Conservation (phyloP, 1,139 yeast species). For the Magnusiomyces ingens region DNA sequence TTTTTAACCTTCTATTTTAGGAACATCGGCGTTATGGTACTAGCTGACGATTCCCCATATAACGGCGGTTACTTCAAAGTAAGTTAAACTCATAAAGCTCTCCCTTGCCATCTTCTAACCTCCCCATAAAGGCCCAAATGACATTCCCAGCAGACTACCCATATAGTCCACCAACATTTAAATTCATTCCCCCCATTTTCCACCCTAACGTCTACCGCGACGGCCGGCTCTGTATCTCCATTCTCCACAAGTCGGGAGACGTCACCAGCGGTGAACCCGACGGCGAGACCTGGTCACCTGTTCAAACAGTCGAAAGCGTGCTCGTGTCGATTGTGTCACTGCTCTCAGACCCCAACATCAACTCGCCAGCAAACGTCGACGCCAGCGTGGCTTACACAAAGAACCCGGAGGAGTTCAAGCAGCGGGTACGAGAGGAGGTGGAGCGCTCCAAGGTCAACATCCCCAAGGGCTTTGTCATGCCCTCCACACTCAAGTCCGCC, state of each 20-base stretch:
- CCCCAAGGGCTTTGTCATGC: constrained; percentile 81
- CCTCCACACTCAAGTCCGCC: constrained; percentile 53
- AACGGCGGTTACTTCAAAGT: constrained; percentile 89
- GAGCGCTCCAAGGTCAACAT: constrained; percentile 76
- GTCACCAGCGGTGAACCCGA: constrained; percentile 87
- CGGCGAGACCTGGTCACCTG: constrained; percentile 85
- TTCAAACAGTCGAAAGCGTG: constrained; percentile 89
- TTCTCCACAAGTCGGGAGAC: constrained; percentile 84
- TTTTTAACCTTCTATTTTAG: constrained; percentile 16
- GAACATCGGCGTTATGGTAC: constrained; percentile 91
- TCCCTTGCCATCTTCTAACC: not conserved
- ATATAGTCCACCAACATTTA: constrained; percentile 81
- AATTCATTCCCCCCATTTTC: constrained; percentile 90
- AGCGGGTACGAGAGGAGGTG: constrained; percentile 75
- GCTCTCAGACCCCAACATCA: constrained; percentile 86
- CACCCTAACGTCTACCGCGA: constrained; percentile 94
- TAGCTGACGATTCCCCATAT: constrained; percentile 81
- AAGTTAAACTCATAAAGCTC: constrained; percentile 8
- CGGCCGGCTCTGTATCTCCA: constrained; percentile 88
- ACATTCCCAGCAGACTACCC: constrained; percentile 89
- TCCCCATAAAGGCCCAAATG: constrained; percentile 59
- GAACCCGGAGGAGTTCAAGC: constrained; percentile 71
- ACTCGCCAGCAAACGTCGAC: constrained; percentile 93
- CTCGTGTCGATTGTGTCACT: constrained; percentile 83
- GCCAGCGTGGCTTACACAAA: constrained; percentile 91